Percentiles rank a stretch among this genome's conserved stretches.
These are phyloP conservation scores for Panellus pusillus DNA, from an alignment of 768 basidiomycete species.

Conservation along the genomic window DNA sequence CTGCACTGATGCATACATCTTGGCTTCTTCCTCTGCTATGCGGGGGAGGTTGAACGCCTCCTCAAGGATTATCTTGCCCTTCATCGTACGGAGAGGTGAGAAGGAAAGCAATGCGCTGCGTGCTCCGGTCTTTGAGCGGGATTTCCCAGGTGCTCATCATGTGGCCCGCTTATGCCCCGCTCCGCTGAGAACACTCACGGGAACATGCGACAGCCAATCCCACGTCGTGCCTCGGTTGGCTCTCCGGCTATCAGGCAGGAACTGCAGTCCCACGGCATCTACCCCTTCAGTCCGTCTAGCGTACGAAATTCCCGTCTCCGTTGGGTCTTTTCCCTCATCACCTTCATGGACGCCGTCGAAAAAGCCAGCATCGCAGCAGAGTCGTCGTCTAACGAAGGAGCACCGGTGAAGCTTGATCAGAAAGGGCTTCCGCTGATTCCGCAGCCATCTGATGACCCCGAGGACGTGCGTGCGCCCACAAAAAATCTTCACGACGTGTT, in stretches of 20 bases:
- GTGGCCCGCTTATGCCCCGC: no score
- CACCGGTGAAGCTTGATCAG: constrained; percentile 27
- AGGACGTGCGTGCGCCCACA: constrained; percentile 16
- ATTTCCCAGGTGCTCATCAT: no score
- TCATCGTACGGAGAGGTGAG: constrained; percentile 1
- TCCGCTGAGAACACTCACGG: no score
- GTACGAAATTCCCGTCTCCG: neutral
- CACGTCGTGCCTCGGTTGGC: no score
- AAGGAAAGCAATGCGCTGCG: neutral
- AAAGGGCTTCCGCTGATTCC: constrained; percentile 27
- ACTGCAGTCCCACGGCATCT: no score
- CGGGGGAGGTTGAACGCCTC: constrained; percentile 22
- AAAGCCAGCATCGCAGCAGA: constrained; percentile 5
- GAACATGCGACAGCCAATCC: no score
- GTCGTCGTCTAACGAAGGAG: neutral
- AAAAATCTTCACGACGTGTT: neutral
- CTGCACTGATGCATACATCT: constrained; percentile 16
- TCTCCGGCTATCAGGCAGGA: no score
- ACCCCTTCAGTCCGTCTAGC: no score
- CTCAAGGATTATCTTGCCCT: constrained; percentile 24
- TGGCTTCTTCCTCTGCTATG: constrained; percentile 16
- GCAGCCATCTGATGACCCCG: constrained; percentile 27
- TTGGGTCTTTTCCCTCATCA: neutral
- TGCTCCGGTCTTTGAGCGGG: no score
- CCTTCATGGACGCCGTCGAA: constrained; percentile 11